These are phyloP conservation scores for Xylona heveae DNA, from an alignment of 495 filamentous ascomycete genomes.

Conservation along the genomic window DNA sequence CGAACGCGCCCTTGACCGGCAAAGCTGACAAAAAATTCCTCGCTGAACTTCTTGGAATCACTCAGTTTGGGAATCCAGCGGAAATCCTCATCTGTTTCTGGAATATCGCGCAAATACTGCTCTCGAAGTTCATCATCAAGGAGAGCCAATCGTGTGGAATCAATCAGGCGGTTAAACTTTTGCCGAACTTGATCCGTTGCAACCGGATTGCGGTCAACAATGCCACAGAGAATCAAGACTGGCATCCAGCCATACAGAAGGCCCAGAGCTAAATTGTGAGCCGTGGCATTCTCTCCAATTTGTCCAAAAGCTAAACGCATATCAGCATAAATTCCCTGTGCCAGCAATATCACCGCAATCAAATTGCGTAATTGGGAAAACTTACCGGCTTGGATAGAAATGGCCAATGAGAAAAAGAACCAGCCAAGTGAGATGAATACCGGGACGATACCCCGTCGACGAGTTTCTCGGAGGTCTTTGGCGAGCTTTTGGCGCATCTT, in stretches of 20 bases:
- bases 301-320: slow-evolving; percentile 15
- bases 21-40: slow-evolving; percentile 18
- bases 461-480: slow-evolving; percentile 14
- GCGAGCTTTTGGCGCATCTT: slow-evolving; percentile 13
- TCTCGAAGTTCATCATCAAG: slow-evolving; percentile 8
- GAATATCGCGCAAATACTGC: slow-evolving; percentile 7
- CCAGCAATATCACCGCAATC: neutral
- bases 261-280: slow-evolving; percentile 26
- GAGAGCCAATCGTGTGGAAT: slow-evolving; percentile 13
- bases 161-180: slow-evolving; percentile 18
- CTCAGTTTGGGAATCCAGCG: slow-evolving; percentile 2
- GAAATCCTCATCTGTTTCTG: slow-evolving; percentile 1
- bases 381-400: slow-evolving; percentile 13
- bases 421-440: slow-evolving; percentile 20
- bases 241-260: slow-evolving; percentile 26
- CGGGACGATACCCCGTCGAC: slow-evolving; percentile 18
- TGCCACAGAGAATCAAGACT: slow-evolving; percentile 21
- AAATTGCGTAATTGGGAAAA: too few relatives aligned
- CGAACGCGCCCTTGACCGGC: slow-evolving; percentile 24
- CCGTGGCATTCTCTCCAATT: slow-evolving; percentile 17
- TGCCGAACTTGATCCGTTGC: slow-evolving; percentile 15
- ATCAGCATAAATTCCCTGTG: neutral
- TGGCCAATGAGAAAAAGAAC: slow-evolving; percentile 17
- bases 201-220: slow-evolving; percentile 27
- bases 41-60: slow-evolving; percentile 6